phyloP scores from a whole-genome alignment of 306 rosid species.

The Prunus mongolica region DNA sequence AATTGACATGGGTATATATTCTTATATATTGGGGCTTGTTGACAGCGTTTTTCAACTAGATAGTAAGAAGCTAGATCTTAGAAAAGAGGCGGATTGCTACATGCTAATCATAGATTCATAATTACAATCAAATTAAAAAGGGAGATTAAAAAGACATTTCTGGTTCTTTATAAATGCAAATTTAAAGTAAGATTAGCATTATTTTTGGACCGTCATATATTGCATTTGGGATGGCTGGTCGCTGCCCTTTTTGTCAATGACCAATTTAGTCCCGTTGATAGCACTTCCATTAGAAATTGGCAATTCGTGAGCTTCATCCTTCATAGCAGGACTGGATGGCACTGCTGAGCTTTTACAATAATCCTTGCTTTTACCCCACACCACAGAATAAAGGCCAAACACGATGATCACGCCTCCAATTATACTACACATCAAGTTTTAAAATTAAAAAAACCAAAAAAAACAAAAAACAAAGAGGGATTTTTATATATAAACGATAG shows the following conservation, averaged over 20 bases:
- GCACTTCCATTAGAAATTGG: background rate
- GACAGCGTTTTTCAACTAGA: background rate
- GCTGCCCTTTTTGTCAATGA: background rate
- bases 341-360: slow-evolving; percentile 16
- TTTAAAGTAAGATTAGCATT: background rate
- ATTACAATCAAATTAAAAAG: background rate
- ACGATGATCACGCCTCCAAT: slow-evolving; percentile 65
- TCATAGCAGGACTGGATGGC: slow-evolving; percentile 17
- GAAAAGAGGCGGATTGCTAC: too few relatives aligned
- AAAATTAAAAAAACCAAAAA: background rate
- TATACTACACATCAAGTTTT: slow-evolving; percentile 26
- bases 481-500: background rate
- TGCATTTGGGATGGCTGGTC: background rate
- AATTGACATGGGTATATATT: background rate
- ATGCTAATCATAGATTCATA: background rate
- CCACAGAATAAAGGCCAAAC: slow-evolving; percentile 65
- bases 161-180: background rate
- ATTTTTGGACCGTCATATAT: slow-evolving; percentile 4
- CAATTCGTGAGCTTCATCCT: slow-evolving; percentile 16
- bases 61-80: too few relatives aligned
- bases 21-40: background rate
- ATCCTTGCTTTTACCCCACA: slow-evolving; percentile 86
- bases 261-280: background rate
- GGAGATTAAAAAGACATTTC: background rate
- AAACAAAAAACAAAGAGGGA: background rate